Evolutionary conservation across 495 filamentous ascomycete species (phyloP).

Genomic region (Darksidea phi): DNA sequence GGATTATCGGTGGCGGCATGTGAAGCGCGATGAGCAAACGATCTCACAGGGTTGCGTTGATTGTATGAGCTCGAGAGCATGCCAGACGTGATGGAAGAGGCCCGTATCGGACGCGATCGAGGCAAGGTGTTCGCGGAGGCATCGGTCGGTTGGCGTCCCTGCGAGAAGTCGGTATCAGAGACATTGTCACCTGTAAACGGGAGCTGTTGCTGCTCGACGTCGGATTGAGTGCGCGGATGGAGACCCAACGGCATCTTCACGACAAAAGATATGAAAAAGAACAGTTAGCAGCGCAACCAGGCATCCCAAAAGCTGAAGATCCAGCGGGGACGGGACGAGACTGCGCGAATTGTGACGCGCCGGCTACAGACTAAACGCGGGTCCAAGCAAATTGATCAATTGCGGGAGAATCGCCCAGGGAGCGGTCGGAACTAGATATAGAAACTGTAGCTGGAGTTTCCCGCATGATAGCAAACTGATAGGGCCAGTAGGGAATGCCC

Average conservation of each 20-base stretch:
- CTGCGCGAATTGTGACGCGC: no score
- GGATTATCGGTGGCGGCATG: conserved; percentile 64
- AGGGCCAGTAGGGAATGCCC: background rate
- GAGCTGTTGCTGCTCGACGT: conserved; percentile 25
- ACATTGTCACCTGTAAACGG: conserved; percentile 35
- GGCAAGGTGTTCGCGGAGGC: conserved; percentile 8
- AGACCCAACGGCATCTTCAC: conserved; percentile 25
- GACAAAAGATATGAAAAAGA: background rate
- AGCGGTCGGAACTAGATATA: background rate
- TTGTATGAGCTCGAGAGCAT: conserved; percentile 47
- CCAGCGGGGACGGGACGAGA: no score
- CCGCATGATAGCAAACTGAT: background rate
- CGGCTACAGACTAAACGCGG: no score
- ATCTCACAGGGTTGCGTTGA: conserved; percentile 69
- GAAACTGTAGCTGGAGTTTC: background rate
- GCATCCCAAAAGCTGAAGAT: no score
- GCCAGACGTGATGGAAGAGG: conserved; percentile 26
- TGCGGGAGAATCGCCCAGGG: background rate
- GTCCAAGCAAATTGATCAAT: no score
- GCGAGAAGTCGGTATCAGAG: conserved; percentile 26
- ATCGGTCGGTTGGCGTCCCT: conserved; percentile 1
- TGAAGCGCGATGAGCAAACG: conserved; percentile 74
- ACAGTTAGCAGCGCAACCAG: no score
- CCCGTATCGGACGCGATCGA: conserved; percentile 25
- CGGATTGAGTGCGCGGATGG: conserved; percentile 9